A percentile compares a stretch with the other conserved stretches of the same genome.
These are phyloP conservation scores for Aureobasidium sp. DNA, from an alignment of 2,329 filamentous ascomycete genomes.

Conservation along the genomic window DNA sequence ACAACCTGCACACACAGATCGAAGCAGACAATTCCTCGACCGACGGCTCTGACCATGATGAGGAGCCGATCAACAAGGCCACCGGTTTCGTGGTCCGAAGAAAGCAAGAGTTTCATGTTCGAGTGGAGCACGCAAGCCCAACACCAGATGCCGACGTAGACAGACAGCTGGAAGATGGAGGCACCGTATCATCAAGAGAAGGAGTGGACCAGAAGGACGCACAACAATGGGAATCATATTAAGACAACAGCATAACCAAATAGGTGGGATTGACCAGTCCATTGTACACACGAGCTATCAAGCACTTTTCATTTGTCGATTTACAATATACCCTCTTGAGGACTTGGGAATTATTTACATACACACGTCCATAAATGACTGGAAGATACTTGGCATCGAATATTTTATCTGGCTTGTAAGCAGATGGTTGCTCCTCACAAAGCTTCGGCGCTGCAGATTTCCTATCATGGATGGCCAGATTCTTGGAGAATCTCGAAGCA, in stretches of 20 bases:
- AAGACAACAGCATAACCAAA: not conserved
- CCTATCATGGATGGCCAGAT: not conserved
- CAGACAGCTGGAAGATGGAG: not conserved
- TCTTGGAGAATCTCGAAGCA: not conserved
- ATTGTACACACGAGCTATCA: not conserved
- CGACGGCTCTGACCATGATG: not conserved
- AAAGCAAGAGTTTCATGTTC: slow-evolving; percentile 11
- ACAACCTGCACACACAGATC: not conserved
- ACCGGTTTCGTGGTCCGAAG: not conserved
- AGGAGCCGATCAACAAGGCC: not conserved
- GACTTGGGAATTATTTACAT: not conserved
- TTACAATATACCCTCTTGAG: not conserved
- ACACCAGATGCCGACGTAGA: not conserved
- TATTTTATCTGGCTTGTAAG: not conserved
- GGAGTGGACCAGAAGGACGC: not conserved
- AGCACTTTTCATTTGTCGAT: not conserved
- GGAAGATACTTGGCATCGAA: not conserved
- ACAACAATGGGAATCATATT: slow-evolving; percentile 7
- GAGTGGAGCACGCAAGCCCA: not conserved
- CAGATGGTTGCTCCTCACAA: not conserved
- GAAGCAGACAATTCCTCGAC: not conserved
- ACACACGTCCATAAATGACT: not conserved
- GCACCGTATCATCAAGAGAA: not conserved
- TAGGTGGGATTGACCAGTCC: not conserved
- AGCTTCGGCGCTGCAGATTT: not conserved